Evolutionary conservation across 352 stramenopile genomes (phyloP).

Genomic region (Phytophthora vignae): DNA sequence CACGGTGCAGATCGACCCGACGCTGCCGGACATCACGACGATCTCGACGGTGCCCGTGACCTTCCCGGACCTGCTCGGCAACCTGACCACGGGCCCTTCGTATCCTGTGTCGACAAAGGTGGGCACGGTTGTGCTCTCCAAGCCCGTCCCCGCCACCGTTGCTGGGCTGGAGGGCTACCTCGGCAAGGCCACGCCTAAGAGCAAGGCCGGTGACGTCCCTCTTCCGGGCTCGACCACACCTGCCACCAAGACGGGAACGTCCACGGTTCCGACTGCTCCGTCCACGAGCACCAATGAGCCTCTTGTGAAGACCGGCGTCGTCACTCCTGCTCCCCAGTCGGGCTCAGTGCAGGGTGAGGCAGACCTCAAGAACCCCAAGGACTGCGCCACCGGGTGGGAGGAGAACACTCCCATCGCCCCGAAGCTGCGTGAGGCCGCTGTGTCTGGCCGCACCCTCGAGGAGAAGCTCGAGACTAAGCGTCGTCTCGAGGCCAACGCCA

Average conservation of each 20-base stretch:
- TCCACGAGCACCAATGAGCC: slow-evolving; percentile 4
- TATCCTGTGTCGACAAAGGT: slow-evolving; percentile 37
- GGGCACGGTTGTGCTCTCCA: slow-evolving; percentile 25
- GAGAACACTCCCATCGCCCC: neutral
- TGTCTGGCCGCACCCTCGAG: neutral
- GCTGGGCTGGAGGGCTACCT: slow-evolving; percentile 24
- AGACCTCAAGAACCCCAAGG: slow-evolving; percentile 10
- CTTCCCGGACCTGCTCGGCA: slow-evolving; percentile 26
- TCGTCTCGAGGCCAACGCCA: slow-evolving; percentile 4
- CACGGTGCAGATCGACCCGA: slow-evolving; percentile 27
- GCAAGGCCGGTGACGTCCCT: neutral
- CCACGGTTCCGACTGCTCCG: slow-evolving; percentile 1
- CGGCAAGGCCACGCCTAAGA: neutral
- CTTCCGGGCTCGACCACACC: neutral
- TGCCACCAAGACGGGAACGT: slow-evolving; percentile 19
- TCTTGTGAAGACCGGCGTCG: slow-evolving; percentile 8
- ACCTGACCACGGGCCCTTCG: slow-evolving; percentile 7
- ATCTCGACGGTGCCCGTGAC: slow-evolving; percentile 24
- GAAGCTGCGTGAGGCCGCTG: too few relatives aligned
- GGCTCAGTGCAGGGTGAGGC: slow-evolving; percentile 1
- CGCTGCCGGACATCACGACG: slow-evolving; percentile 34
- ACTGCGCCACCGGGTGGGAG: slow-evolving; percentile 43
- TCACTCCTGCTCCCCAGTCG: neutral
- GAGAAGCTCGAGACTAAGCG: slow-evolving; percentile 25
- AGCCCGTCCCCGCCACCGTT: slow-evolving; percentile 9